A percentile compares a stretch with the other conserved stretches of the same genome.
These are phyloP conservation scores for Fraxinus baroniana DNA, from an alignment of 305 asterid genomes.

Conservation along the genomic window DNA sequence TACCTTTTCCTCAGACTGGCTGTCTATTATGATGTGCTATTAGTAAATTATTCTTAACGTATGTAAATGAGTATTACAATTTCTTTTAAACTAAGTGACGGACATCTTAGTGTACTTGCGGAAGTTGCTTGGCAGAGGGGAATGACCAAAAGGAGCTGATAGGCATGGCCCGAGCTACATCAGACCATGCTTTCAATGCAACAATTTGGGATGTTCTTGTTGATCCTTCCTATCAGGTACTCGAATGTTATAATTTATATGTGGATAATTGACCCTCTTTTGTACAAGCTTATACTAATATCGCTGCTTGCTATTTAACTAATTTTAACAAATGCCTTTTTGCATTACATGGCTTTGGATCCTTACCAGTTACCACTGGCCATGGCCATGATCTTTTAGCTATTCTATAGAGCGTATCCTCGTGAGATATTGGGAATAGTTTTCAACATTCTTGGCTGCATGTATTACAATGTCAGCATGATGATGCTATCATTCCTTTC, in stretches of 20 bases:
- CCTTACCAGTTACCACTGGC: not conserved
- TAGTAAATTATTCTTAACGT: slow-evolving; percentile 6
- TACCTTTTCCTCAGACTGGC: slow-evolving; percentile 2
- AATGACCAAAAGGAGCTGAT: slow-evolving; percentile 73
- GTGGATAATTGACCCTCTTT: not conserved
- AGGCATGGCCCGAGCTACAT: slow-evolving; percentile 99
- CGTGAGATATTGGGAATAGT: not conserved
- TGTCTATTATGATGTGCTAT: slow-evolving; percentile 4
- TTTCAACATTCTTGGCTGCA: not conserved
- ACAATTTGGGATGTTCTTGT: slow-evolving; percentile 99
- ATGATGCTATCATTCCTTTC: slow-evolving; percentile 1
- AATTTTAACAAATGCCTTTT: not conserved
- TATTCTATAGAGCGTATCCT: not conserved
- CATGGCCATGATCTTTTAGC: not conserved
- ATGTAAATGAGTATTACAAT: slow-evolving; percentile 16
- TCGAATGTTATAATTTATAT: slow-evolving; percentile 2
- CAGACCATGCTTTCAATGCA: slow-evolving; percentile 99
- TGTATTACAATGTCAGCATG: not conserved
- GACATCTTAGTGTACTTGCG: slow-evolving; percentile 83
- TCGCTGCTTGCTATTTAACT: slow-evolving; percentile 4
- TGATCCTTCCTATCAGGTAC: slow-evolving; percentile 96
- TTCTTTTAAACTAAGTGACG: slow-evolving; percentile 56
- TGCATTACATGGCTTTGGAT: not conserved
- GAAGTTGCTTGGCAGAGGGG: slow-evolving; percentile 92
- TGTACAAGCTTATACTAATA: not conserved